Evolutionary conservation across 192 early-diverging fungal species (phyloP), one percentile per base, ranked within the genome.

Genomic region (Glomus cerebriforme): DNA sequence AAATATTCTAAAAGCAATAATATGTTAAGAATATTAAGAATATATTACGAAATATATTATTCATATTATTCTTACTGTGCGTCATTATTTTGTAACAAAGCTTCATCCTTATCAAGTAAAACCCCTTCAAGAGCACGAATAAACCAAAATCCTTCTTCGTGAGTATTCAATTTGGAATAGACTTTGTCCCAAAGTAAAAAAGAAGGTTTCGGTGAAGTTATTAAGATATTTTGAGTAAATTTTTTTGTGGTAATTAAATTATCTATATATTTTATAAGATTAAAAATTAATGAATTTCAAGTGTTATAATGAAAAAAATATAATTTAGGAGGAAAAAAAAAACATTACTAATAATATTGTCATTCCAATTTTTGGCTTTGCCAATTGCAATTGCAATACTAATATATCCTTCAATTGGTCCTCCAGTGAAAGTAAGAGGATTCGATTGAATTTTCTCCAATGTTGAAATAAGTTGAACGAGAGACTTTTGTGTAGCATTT

Each of bases 121-220:
- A 84, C 19, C 45, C 88, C 84, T 75, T 87, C 83, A 31, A 90
- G 81, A 34, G 92, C 81, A 70, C 92, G 92, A 43, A 90, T 85
- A 37, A 92, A 82, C 90, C 95, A 94, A 10, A 82, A 83, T 39
- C 88, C 88, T 79, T 95, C 94, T 22, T 87, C 84, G 4, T 86
- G 79, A 19, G 79, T 82, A 3, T 89, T 81, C 45, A 92, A 86
- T 81, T 95, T 95, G 68, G 87, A 88, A 75, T 92, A 97, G 37
- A 92, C 90, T 82, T 93, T 94, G 71, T 97, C 95, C 88, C 92
- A 93, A 54, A 96, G 82, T 13, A 95, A 85, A 65, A 93, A 93
- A 7, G 94, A 93, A 68, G 90, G 92, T 72, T 92, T 90, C 22
- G 88, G 82, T 7, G 78, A 79, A 31, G 83, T 77, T 5, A 81